Evolutionary conservation across 805 yeast genomes (phyloP), one percentile per base, ranked within the genome.

Genomic region (Nematodospora valgi): DNA sequence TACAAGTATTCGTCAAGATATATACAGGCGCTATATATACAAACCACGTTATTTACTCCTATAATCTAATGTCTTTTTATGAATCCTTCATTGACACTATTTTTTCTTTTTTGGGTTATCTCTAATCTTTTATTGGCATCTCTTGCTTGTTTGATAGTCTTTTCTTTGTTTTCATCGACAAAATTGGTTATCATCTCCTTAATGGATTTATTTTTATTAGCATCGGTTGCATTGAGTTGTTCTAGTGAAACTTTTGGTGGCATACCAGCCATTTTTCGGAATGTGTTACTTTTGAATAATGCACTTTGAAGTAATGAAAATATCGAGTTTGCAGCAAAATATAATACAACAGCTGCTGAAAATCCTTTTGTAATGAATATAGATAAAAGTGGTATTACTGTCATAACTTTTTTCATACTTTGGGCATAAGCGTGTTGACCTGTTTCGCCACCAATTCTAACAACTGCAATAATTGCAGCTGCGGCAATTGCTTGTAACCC

Each of bases 401-500:
- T 77, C 67, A 91, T 74, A 15, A 83, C 57, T 49, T 79, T 82
- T 61, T 76, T 78, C 56, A 69, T 51, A 1, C 86, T 83, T 41
- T 76, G 66, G 62, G 83, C 69, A 41, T 43, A 46, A 35, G 70
- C 72, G 34, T 73, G 78, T 23, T 85, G 81, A 34, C 96, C 97
- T 9, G 93, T 83, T 56, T 91, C 97, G 47, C 96, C 96, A 41
- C 97, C 98, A 29, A 80, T 64, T 56, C 79, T 77, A 58, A 91
- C 79, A 48, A 91, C 82, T 1, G 77, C 70, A 36, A 85, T 74
- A 41, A 88, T 84, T 17, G 82, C 71, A 17, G 78, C 72, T 8
- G 96, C 96, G 11, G 98, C 80, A 27, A 87, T 62, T 28, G 82
- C 59, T 54, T 89, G 98, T 43, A 91, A 69, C 4, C 96, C 97